Percentiles rank a stretch among this genome's conserved stretches.
phyloP scores from a whole-genome alignment of 176 grass and related monocot species.

The Microstegium vimineum region DNA sequence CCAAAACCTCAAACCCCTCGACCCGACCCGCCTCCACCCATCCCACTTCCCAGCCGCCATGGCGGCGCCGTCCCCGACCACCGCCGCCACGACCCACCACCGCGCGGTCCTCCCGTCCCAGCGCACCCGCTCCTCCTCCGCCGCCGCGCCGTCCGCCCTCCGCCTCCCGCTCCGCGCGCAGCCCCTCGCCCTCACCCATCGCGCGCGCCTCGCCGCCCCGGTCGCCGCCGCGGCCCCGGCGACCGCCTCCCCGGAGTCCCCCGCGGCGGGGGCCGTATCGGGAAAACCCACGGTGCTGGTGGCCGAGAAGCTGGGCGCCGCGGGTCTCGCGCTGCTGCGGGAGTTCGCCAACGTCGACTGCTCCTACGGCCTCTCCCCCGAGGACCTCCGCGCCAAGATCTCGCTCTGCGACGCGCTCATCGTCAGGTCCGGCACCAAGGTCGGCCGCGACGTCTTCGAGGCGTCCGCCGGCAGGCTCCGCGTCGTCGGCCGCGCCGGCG shows the following conservation, averaged over 20 bases:
- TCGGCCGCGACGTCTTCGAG: constrained; percentile 70
- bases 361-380: constrained; percentile 75
- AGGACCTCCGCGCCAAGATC: constrained; percentile 88
- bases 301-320: constrained; percentile 82
- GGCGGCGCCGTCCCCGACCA: constrained; percentile 46
- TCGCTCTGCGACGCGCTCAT: constrained; percentile 81
- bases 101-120: constrained; percentile 7
- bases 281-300: constrained; percentile 71
- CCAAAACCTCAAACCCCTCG: constrained; percentile 15
- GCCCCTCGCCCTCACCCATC: background rate
- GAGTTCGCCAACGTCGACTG: constrained; percentile 89
- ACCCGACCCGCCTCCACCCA: background rate
- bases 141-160: background rate
- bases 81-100: constrained; percentile 23
- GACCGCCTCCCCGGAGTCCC: constrained; percentile 7
- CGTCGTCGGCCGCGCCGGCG: constrained; percentile 71
- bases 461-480: constrained; percentile 57
- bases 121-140: constrained; percentile 9
- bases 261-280: background rate
- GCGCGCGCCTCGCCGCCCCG: constrained; percentile 29
- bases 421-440: constrained; percentile 80
- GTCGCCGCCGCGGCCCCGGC: background rate
- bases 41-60: constrained; percentile 1
- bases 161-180: constrained; percentile 29
- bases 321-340: constrained; percentile 52